Evolutionary conservation across 441 rosid genomes (phyloP), one percentile per base, ranked within the genome.

Genomic region (Kokia cookei): DNA sequence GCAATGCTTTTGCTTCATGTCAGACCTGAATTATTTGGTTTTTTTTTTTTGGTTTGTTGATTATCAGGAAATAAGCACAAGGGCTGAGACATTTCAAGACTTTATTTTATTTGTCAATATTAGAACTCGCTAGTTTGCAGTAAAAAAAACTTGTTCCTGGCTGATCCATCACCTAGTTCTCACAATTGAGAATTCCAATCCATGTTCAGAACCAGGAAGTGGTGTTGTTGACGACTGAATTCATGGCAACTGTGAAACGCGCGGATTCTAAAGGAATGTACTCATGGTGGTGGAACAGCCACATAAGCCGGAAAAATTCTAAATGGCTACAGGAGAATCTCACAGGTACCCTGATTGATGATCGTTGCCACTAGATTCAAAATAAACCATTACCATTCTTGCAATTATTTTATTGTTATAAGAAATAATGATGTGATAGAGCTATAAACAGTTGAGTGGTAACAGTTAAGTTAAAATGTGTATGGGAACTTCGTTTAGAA

Each of bases 241-340:
- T 79, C 76, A 95, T 94, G 99, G 85, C 96, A 0, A 76, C 89
- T 40, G 65, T 82, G 32, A 81, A 73, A 15, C 73, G 71, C 4
- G 82, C 82, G 5, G 88, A 86, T 75, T 71, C 86, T 13, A 91
- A 83, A 77, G 85, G 90, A 48, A 86, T 73, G 83, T 91, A 92
- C 74, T 92, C 98, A 50, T 94, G 98, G 98, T 94, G 98, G 98
- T 94, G 98, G 98, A 91, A 93, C 83, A 92, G 98, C 87, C 97
- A 94, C 78, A 88, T 86, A 47, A 88, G 88, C 85, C 98, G 97
- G 9, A 94, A 92, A 79, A 94, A 91, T 81, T 94, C 98, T 9
- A 94, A 88, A 85, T 95, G 99, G 98, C 98, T 95, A 69, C 86
- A 90, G 81, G 99, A 95, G 80, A 95, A 93, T 87, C 97, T 94